Evolutionary conservation across 164 flowering plant genomes (phyloP).

Genomic region (Berberis thunbergii): DNA sequence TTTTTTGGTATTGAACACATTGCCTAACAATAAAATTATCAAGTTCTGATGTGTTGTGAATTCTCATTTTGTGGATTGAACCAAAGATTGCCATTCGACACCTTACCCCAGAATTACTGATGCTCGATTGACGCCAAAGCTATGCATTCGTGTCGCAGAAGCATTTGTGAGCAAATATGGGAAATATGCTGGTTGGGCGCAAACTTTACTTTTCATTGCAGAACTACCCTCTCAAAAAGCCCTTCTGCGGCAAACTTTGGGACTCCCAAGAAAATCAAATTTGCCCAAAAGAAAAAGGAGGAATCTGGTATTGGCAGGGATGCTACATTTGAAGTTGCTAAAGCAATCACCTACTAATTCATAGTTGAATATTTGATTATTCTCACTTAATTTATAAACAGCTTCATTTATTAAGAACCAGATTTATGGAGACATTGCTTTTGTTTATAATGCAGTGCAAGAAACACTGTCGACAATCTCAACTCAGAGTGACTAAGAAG

Average conservation of each 20-base stretch:
- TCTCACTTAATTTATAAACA: too few relatives aligned
- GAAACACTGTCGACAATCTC: too few relatives aligned
- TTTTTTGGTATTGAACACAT: too few relatives aligned
- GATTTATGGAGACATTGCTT: too few relatives aligned
- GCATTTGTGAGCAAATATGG: conserved; percentile 92
- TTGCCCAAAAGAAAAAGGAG: conserved; percentile 9
- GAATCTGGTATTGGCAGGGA: conserved; percentile 9
- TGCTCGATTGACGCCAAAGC: conserved; percentile 58
- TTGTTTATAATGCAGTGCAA: too few relatives aligned
- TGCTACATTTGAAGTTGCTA: background rate
- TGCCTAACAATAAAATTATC: background rate
- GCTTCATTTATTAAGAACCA: too few relatives aligned
- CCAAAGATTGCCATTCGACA: conserved; percentile 74
- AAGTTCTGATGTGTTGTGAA: conserved; percentile 13
- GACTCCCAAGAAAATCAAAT: conserved; percentile 18
- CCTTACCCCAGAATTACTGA: conserved; percentile 86
- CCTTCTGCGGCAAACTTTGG: conserved; percentile 29
- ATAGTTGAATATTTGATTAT: too few relatives aligned
- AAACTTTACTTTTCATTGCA: conserved; percentile 82
- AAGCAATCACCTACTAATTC: too few relatives aligned
- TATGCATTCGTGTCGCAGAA: conserved; percentile 67
- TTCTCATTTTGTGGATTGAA: conserved; percentile 12
- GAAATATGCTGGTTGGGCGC: conserved; percentile 99
- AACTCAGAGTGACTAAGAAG: too few relatives aligned
- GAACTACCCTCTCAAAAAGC: conserved; percentile 79